A percentile compares a stretch with the other conserved stretches of the same genome.
Evolutionary conservation across 208 protist species (phyloP).

Genomic region (Leishmania amazonensis): DNA sequence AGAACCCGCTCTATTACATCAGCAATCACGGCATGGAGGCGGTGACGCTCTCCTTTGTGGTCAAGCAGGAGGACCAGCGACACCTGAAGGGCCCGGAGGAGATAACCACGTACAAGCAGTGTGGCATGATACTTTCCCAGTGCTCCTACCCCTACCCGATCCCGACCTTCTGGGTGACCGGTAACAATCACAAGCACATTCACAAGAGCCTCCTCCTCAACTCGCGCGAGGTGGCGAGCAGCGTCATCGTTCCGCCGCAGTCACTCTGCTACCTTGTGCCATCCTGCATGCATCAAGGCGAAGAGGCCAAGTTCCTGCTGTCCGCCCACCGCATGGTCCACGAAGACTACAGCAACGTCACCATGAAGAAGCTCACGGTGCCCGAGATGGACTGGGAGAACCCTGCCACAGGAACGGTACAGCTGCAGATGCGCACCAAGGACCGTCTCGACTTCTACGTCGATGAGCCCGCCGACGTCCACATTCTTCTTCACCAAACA

Average conservation of each 20-base stretch:
- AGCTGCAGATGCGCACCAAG: slow-evolving; percentile 51
- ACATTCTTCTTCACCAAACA: slow-evolving; percentile 73
- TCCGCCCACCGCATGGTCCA: slow-evolving; percentile 43
- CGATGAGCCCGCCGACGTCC: slow-evolving; percentile 63
- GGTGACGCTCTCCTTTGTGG: slow-evolving; percentile 46
- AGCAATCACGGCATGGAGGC: slow-evolving; percentile 53
- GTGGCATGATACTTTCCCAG: slow-evolving; percentile 66
- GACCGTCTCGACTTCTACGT: slow-evolving; percentile 84
- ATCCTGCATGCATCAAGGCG: slow-evolving; percentile 58
- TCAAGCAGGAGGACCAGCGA: slow-evolving; percentile 79
- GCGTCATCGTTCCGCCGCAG: slow-evolving; percentile 53
- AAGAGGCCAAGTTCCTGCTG: slow-evolving; percentile 54
- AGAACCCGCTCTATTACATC: slow-evolving; percentile 82
- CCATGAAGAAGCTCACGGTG: slow-evolving; percentile 47
- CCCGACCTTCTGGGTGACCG: slow-evolving; percentile 70
- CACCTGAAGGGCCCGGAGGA: slow-evolving; percentile 42
- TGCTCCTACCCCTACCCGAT: slow-evolving; percentile 38
- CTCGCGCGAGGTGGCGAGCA: slow-evolving; percentile 71
- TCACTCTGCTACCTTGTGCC: slow-evolving; percentile 79
- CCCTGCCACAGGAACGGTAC: slow-evolving; percentile 41
- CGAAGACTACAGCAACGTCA: slow-evolving; percentile 49
- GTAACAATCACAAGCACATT: slow-evolving; percentile 77
- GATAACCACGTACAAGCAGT: slow-evolving; percentile 61
- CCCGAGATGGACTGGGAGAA: slow-evolving; percentile 49
- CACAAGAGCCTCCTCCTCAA: slow-evolving; percentile 82